Base-by-base conservation (phyloP, 1,139 yeast species). In the Yamadazyma atmosphaerica region DNA sequence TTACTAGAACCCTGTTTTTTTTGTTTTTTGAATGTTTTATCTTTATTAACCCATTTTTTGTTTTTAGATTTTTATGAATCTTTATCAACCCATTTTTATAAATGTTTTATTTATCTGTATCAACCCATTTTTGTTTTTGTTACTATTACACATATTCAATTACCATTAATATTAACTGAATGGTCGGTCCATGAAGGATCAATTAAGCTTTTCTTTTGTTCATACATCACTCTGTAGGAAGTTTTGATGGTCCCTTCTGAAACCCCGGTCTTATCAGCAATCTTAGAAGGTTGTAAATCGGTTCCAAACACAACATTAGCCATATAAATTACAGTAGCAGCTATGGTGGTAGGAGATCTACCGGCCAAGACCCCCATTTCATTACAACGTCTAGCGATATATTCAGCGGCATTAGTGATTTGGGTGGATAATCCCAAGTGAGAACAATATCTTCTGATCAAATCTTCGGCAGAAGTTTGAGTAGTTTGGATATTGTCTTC, bases 221-320 rank as follows among this genome's bases (percentile, higher is more conserved):
- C 90, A 58, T 79, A 84, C 67, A 92, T 70, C 34, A 84, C 83
- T 61, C 86, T 86, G 60, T 88, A 92, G 35, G 95, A 84, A 2
- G 97, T 88, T 61, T 92, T 88, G 53, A 92, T 92, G 1, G 98
- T 92, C 50, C 98, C 98, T 58, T 92, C 98, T 55, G 96, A 86
- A 15, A 92, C 98, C 48, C 97, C 98, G n/a, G 97, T 81, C 52
- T 86, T 87, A 51, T 89, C 96, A 7, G 96, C 87, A 42, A 92
- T 90, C 56, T 81, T 85, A 2, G 86, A 68, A 1, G 96, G 94
- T 7, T 86, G 70, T 38, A 72, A 56, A 36, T 81, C 83, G 4
- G 76, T 82, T 27, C 87, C 87, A 61, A 90, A 90, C 17, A 92
- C 68, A 12, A 86, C 69, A 4, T 94, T 86, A 4, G 97, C 89